Conservation (phyloP, 2,329 filamentous ascomycete genomes). For the Cordyceps fumosorosea region DNA sequence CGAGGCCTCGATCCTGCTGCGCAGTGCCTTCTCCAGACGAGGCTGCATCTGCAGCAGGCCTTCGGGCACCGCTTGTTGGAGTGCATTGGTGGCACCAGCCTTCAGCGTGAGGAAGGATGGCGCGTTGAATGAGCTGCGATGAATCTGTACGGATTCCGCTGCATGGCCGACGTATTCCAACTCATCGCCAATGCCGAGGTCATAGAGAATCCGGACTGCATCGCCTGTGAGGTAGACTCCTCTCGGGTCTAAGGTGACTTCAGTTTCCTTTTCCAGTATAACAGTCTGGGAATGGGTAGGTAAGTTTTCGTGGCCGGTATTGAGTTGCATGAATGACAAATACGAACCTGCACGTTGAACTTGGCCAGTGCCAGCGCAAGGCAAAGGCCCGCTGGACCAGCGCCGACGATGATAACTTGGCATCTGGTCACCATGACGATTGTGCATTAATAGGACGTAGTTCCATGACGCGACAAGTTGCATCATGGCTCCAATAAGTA, state of each 20-base stretch:
- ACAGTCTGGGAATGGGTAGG: constrained; percentile 15
- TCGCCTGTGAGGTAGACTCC: constrained; percentile 27
- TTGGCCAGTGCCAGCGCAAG: not conserved
- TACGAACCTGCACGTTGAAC: not conserved
- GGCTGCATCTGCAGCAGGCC: constrained; percentile 15
- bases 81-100: not conserved
- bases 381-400: not conserved
- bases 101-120: not conserved
- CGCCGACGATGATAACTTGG: constrained; percentile 4
- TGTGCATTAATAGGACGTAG: no score
- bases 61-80: not conserved
- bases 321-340: not conserved
- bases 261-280: constrained; percentile 22
- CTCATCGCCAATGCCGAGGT: constrained; percentile 19
- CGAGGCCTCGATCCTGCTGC: constrained; percentile 17
- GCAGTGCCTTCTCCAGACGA: constrained; percentile 8
- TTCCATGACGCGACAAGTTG: not conserved
- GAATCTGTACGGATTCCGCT: constrained; percentile 15
- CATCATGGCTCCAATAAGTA: not conserved
- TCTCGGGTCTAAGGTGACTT: constrained; percentile 23
- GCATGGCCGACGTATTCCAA: not conserved
- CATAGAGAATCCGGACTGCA: constrained; percentile 22
- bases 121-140: constrained; percentile 17
- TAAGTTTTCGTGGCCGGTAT: not conserved
- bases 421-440: not conserved